Base-by-base conservation (phyloP, 2,329 filamentous ascomycete genomes). In the Penicillium aurantiogriseum region DNA sequence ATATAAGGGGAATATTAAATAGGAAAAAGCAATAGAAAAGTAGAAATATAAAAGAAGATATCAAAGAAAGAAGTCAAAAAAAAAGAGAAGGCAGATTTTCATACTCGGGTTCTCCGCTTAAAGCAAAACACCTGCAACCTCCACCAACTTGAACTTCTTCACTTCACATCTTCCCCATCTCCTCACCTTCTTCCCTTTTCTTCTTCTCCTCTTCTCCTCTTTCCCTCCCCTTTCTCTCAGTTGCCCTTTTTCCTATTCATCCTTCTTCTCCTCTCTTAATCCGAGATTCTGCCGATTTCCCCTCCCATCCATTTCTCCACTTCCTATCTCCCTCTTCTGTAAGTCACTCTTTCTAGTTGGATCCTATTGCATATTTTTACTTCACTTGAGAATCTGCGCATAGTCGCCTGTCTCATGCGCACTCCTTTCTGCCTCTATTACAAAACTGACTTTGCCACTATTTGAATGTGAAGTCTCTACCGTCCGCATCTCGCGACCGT, bases 271-370 rank as follows among this genome's bases (percentile, higher is more conserved):
- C 50, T 59, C 58, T 61, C 46, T 59, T 58, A 57, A 56, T 59
- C 59, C 39, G 40, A 45, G 29, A 45, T 58, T 61, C 54, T 55
- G 59, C 62, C 55, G 55, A 62, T 59, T 63, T 59, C 60, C 63
- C 63, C 60, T 61, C 61, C 15, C 46, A 55, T 51, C 46, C 55
- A 63, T 61, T 64, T 64, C 65, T 66, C 65, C 65, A 66, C 65
- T 62, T 65, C 52, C 52, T 27, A 54, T 60, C 57, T 60, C 53
- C 56, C 63, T 66, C 61, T 50, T 62, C 62, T 60, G 65, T 67
- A 62, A 36, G 65, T 60, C 56, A 42, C 25, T 50, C 53, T 52
- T 57, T 44, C 43, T 35, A 44, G 33, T 35, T 50, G 8, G 40
- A 49, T 58, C 51, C 23, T 42, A 39, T 43, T 51, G 17, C 29